Conservation (phyloP, 169 alveolate species). For the Eimeria mitis region DNA sequence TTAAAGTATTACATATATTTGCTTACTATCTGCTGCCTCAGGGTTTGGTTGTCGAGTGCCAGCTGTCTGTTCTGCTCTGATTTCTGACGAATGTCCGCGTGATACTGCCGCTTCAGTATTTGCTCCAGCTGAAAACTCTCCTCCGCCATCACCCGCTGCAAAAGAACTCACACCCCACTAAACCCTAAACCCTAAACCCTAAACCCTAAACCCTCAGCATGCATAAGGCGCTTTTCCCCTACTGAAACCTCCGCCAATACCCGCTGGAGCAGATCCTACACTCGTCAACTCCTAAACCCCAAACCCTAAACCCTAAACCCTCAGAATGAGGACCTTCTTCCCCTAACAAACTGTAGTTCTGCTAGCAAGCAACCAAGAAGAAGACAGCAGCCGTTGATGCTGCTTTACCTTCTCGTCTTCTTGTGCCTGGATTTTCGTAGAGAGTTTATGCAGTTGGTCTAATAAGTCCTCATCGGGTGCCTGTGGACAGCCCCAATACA, state of each 20-base stretch:
- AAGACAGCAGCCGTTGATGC: not conserved
- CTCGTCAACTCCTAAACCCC: not conserved
- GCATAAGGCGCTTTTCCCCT: not conserved
- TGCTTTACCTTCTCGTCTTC: slow-evolving; percentile 46
- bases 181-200: not conserved
- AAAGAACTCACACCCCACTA: not conserved
- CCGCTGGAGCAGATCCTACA: not conserved
- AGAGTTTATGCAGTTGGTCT: slow-evolving; percentile 22
- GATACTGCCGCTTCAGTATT: slow-evolving; percentile 51
- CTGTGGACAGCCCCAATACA: slow-evolving; percentile 12
- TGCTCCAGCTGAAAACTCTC: slow-evolving; percentile 60
- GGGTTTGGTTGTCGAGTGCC: slow-evolving; percentile 15
- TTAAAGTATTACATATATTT: not conserved
- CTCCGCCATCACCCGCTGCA: slow-evolving; percentile 61
- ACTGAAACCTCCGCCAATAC: too few relatives aligned
- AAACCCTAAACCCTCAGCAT: slow-evolving; percentile 14
- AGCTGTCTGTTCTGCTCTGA: slow-evolving; percentile 41
- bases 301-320: not conserved
- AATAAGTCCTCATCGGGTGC: slow-evolving; percentile 12
- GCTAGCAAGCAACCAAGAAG: not conserved
- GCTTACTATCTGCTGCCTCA: slow-evolving; percentile 32
- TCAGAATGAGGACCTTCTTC: not conserved
- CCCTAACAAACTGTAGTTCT: not conserved
- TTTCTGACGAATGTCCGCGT: slow-evolving; percentile 36
- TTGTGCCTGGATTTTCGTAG: slow-evolving; percentile 56